These are phyloP conservation scores for Chrysosporium queenslandicum DNA, from an alignment of 2,329 filamentous ascomycete species.

Conservation along the genomic window DNA sequence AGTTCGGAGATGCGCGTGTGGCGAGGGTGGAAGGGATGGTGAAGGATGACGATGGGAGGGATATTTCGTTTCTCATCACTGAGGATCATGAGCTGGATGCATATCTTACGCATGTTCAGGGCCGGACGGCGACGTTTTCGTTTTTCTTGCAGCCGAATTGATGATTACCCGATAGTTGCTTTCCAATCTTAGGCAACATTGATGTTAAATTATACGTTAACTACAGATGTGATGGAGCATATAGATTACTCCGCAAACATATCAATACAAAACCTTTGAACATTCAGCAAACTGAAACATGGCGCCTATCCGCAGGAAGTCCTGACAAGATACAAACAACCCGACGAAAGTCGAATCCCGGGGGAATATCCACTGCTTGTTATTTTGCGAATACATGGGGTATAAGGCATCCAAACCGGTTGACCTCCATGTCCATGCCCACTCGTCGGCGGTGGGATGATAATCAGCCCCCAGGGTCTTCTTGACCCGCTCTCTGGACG, in stretches of 20 bases:
- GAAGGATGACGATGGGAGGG: constrained; percentile 5
- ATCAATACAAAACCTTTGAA: too few species aligned
- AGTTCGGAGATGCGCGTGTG: constrained; percentile 7
- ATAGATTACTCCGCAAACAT: too few species aligned
- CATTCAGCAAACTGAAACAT: neutral
- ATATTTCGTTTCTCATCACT: constrained; percentile 41
- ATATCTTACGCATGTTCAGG: constrained; percentile 57
- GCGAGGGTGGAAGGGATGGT: constrained; percentile 9
- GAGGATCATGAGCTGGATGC: constrained; percentile 61
- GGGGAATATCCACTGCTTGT: neutral
- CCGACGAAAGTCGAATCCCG: neutral
- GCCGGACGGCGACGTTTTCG: constrained; percentile 46
- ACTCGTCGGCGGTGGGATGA: too few species aligned
- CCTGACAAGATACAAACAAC: neutral
- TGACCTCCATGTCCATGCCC: neutral
- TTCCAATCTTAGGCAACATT: too few species aligned
- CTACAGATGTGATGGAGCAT: too few species aligned
- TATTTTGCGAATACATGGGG: neutral
- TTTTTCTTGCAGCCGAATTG: constrained; percentile 23
- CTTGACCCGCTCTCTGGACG: neutral
- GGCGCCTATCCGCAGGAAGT: neutral
- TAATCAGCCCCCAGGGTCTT: too few species aligned
- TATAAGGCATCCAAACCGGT: too few species aligned
- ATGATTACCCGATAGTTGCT: too few species aligned
- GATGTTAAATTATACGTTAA: too few species aligned